Conservation (phyloP, 1,284 basidiomycete genomes). For the Trametes hirsuta region DNA sequence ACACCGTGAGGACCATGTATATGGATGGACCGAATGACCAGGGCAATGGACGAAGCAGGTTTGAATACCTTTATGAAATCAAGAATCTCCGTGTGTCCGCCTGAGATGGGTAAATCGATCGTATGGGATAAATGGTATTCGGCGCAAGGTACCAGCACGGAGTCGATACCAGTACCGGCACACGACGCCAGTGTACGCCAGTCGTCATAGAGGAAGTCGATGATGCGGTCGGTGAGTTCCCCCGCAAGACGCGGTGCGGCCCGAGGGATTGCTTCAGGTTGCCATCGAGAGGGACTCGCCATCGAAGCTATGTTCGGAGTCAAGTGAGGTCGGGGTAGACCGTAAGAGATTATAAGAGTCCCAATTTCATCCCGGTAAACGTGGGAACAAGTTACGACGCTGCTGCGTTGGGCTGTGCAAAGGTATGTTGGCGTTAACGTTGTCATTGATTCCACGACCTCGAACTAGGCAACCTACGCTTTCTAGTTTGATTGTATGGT, state of each 20-base stretch:
- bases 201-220: conserved; percentile 12
- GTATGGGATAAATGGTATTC: not conserved
- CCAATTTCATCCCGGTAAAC: too few relatives aligned
- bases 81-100: not conserved
- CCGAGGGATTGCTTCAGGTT: too few relatives aligned
- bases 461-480: too few relatives aligned
- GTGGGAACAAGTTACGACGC: too few relatives aligned
- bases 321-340: too few relatives aligned
- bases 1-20: not conserved
- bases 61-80: not conserved
- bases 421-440: too few relatives aligned
- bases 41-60: not conserved
- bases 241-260: not conserved
- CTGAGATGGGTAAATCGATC: not conserved
- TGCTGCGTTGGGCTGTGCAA: too few relatives aligned
- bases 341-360: too few relatives aligned
- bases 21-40: not conserved
- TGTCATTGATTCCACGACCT: too few relatives aligned
- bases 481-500: too few relatives aligned
- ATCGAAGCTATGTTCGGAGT: too few relatives aligned
- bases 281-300: too few relatives aligned
- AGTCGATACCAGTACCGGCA: not conserved
- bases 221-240: conserved; percentile 7
- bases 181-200: conserved; percentile 7
- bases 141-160: not conserved